phyloP scores from a whole-genome alignment of 495 filamentous ascomycete genomes.

The Aspergillus saccharolyticus region DNA sequence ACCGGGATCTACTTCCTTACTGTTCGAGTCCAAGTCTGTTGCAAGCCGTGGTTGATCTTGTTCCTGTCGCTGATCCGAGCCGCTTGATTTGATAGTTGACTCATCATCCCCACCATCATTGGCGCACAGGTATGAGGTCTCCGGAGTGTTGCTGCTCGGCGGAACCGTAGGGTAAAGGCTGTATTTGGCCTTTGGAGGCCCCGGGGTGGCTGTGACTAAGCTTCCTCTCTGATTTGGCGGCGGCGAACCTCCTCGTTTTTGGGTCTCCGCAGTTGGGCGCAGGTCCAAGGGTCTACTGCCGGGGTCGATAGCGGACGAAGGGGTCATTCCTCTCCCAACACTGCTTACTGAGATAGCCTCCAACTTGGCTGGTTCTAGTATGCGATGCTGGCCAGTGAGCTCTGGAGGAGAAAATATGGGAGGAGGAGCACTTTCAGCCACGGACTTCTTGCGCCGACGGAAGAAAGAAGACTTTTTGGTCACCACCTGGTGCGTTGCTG shows the following conservation, averaged over 20 bases:
- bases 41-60: constrained; percentile 4
- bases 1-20: constrained; percentile 3
- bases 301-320: constrained; percentile 53
- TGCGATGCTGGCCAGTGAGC: constrained; percentile 18
- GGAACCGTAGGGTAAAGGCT: constrained; percentile 27
- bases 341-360: constrained; percentile 79
- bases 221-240: constrained; percentile 27
- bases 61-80: constrained; percentile 15
- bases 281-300: constrained; percentile 14
- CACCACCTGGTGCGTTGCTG: constrained; percentile 49
- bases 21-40: constrained; percentile 2
- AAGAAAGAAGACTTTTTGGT: constrained; percentile 96
- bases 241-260: constrained; percentile 14
- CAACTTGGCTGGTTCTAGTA: constrained; percentile 31
- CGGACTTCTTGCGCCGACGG: constrained; percentile 83
- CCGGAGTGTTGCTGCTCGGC: constrained; percentile 23
- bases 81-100: constrained; percentile 15
- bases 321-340: constrained; percentile 84
- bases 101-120: constrained; percentile 50
- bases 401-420: constrained; percentile 44
- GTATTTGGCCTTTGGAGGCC: constrained; percentile 20
- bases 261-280: constrained; percentile 14
- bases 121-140: constrained; percentile 43
- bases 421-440: constrained; percentile 50
- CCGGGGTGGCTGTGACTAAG: constrained; percentile 17